Base-by-base conservation (phyloP, 768 basidiomycete genomes). In the Collybiopsis luxurians region DNA sequence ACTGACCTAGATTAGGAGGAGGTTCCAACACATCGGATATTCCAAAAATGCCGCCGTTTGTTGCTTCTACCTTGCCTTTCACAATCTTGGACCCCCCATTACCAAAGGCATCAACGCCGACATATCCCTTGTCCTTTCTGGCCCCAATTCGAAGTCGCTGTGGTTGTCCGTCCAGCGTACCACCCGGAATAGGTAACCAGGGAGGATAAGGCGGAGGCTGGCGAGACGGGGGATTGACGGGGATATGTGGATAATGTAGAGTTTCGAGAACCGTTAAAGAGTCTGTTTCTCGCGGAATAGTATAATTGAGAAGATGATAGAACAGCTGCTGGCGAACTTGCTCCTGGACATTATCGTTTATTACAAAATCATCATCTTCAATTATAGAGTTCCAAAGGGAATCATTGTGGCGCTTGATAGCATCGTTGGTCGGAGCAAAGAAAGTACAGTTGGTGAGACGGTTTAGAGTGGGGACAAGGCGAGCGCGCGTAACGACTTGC, bases 341-440 rank as follows among this genome's bases (percentile, higher is more conserved):
- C 64, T 90, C 86, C 56, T 92, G 83, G 28, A 95, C 75, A 68
- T 98, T 98, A 72, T 95, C 95, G 23, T 77, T 78, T 36, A 83
- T 64, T 45, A 68, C 63, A 31, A 63, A 56, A 21, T 63, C 53
- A 50, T 78, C 72, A 55, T 76, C 74, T 19, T 76, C 68, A 24
- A 82, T 67, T 9, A 69, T 69, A 42, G 65, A 61, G 10, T 61
- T 61, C 75, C 79, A 79, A n/a, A 78, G 59, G 11, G 53, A 61
- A 50, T 77, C 66, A 3, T 73, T 62, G 60, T 85, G 77, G 26
- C 76, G 79, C 60, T 82, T 71, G 61, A 95, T 83, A 31, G 97
- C 97, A 57, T 92, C 86, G 73, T 99, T 95, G 19, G 92, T 97
- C 1, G 97, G 97, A 1, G 97, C 97, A 66, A 98, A 98, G 46